phyloP scores from a whole-genome alignment of 805 yeast genomes.

The Candida corydali region DNA sequence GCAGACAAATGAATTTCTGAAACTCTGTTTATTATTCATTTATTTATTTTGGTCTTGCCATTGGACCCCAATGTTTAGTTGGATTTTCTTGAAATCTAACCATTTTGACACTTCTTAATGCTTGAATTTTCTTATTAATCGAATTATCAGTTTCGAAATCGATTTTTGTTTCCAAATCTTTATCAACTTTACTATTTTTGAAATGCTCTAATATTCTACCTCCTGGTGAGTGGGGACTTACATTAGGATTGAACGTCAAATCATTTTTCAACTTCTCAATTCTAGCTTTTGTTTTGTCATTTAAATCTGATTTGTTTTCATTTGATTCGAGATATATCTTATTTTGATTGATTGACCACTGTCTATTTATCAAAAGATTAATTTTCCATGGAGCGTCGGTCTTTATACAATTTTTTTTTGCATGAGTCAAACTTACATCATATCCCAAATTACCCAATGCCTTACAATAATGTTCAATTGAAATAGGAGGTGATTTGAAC shows the following conservation, averaged over 20 bases:
- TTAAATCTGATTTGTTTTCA: slow-evolving; percentile 10
- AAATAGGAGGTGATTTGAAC: slow-evolving; percentile 79
- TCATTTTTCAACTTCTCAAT: slow-evolving; percentile 22
- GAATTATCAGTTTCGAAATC: slow-evolving; percentile 62
- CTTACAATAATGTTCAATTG: slow-evolving; percentile 64
- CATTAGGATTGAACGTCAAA: slow-evolving; percentile 37
- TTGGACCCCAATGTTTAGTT: slow-evolving; percentile 95
- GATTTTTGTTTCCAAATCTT: neutral
- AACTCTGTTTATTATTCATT: too few relatives aligned
- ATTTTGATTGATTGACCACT: slow-evolving; percentile 46
- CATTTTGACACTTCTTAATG: slow-evolving; percentile 69
- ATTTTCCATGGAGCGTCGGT: slow-evolving; percentile 85
- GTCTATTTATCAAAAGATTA: slow-evolving; percentile 67
- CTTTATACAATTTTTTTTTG: slow-evolving; percentile 78
- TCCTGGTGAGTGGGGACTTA: slow-evolving; percentile 43
- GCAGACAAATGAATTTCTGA: too few relatives aligned
- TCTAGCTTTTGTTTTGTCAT: slow-evolving; percentile 9
- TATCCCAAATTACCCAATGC: slow-evolving; percentile 81
- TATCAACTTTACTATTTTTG: slow-evolving; percentile 13
- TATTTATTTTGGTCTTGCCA: slow-evolving; percentile 45
- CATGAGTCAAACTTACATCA: slow-evolving; percentile 83
- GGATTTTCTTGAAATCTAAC: slow-evolving; percentile 92
- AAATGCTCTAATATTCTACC: slow-evolving; percentile 44
- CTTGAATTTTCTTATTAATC: slow-evolving; percentile 52
- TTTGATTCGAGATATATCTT: slow-evolving; percentile 20